Evolutionary conservation across 2,329 filamentous ascomycete species (phyloP).

Genomic region (Fonsecaea erecta): DNA sequence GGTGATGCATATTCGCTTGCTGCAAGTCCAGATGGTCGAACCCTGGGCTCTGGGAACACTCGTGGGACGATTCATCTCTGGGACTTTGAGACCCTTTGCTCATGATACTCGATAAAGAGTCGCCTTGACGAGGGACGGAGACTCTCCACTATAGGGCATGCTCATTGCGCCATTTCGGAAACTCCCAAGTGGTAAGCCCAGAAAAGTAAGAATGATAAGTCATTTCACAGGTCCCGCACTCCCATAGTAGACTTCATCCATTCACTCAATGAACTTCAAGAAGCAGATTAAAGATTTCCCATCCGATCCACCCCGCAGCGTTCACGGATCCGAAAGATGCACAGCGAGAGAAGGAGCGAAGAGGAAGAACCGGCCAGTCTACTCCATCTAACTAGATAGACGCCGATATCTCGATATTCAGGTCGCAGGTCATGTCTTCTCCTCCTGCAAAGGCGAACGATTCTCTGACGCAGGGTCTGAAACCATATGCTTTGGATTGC

Average conservation of each 20-base stretch:
- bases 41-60: too few relatives aligned
- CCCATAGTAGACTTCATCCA: conserved; percentile 80
- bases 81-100: too few relatives aligned
- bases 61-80: too few relatives aligned
- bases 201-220: conserved; percentile 61
- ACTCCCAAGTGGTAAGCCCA: conserved; percentile 66
- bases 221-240: conserved; percentile 75
- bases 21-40: too few relatives aligned
- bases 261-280: conserved; percentile 71
- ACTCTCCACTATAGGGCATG: conserved; percentile 86
- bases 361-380: conserved; percentile 57
- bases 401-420: conserved; percentile 70
- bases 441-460: conserved; percentile 13
- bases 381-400: conserved; percentile 75
- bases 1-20: too few relatives aligned
- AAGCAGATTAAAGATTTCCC: too few relatives aligned
- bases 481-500: conserved; percentile 84
- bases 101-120: too few relatives aligned
- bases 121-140: too few relatives aligned
- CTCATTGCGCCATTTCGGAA: conserved; percentile 75
- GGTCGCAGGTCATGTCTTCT: conserved; percentile 1
- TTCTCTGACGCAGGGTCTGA: conserved; percentile 73
- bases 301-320: conserved; percentile 78
- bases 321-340: conserved; percentile 64
- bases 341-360: conserved; percentile 57